These are phyloP conservation scores for Myxozyma sirexii DNA, from an alignment of 805 yeast genomes.

Conservation along the genomic window DNA sequence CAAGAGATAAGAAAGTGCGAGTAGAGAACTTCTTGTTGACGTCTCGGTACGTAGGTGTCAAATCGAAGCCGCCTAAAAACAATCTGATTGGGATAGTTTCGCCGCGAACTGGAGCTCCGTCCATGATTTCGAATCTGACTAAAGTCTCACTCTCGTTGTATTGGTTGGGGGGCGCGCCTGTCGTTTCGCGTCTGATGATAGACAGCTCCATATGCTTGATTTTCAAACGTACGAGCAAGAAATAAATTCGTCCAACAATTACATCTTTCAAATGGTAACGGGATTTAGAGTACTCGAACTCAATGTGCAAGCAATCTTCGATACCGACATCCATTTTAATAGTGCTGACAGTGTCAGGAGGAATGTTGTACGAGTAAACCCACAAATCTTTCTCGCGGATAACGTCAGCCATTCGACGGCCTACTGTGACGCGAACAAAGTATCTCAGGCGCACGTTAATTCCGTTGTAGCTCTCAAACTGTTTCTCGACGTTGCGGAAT, in stretches of 20 bases:
- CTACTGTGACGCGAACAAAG: slow-evolving; percentile 79
- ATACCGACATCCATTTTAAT: slow-evolving; percentile 98
- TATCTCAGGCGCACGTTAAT: slow-evolving; percentile 80
- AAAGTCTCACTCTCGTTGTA: slow-evolving; percentile 78
- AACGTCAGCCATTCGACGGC: slow-evolving; percentile 78
- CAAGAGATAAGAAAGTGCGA: slow-evolving; percentile 82
- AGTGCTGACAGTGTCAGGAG: slow-evolving; percentile 52
- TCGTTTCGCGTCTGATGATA: slow-evolving; percentile 82
- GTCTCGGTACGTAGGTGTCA: slow-evolving; percentile 84
- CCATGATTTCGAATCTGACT: slow-evolving; percentile 97
- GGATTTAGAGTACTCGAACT: slow-evolving; percentile 89
- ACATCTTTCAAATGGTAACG: slow-evolving; percentile 86
- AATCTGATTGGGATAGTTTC: slow-evolving; percentile 94
- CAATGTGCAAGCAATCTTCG: slow-evolving; percentile 94
- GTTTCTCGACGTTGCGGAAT: slow-evolving; percentile 91
- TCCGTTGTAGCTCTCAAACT: slow-evolving; percentile 90
- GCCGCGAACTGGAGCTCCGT: slow-evolving; percentile 97
- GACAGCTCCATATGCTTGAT: slow-evolving; percentile 95
- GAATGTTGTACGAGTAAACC: slow-evolving; percentile 66
- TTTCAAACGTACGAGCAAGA: slow-evolving; percentile 81
- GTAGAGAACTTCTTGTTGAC: slow-evolving; percentile 84
- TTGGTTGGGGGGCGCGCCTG: slow-evolving; percentile 81
- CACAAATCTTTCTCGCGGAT: slow-evolving; percentile 85
- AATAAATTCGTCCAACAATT: slow-evolving; percentile 89
- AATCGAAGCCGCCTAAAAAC: slow-evolving; percentile 89